Conservation (phyloP, 306 rosid genomes). For the Inga leiocalycina region DNA sequence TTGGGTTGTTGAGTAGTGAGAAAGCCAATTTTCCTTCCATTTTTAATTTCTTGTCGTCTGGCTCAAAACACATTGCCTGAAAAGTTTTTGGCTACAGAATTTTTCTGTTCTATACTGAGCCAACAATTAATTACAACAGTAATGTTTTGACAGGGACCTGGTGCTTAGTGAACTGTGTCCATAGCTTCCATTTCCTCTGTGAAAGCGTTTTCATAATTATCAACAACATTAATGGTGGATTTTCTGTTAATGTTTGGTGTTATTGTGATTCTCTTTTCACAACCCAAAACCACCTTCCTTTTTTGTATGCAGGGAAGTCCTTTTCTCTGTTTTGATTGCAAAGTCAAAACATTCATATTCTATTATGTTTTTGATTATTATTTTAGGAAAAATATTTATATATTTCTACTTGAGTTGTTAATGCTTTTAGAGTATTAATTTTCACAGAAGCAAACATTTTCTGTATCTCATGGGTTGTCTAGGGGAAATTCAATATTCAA, state of each 20-base stretch:
- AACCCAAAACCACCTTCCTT: neutral
- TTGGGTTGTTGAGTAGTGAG: neutral
- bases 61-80: conserved; percentile 8
- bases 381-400: neutral
- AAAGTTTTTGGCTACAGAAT: neutral
- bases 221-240: neutral
- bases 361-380: neutral
- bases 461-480: neutral
- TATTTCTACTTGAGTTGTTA: too few species aligned
- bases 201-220: conserved; percentile 25
- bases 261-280: neutral
- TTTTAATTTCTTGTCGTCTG: conserved; percentile 34
- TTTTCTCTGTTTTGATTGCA: neutral
- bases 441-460: neutral
- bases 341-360: neutral
- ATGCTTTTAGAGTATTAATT: neutral
- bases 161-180: neutral
- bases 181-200: neutral
- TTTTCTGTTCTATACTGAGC: neutral
- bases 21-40: neutral
- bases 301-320: neutral
- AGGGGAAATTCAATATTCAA: neutral
- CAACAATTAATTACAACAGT: neutral
- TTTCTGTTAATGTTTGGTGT: neutral
- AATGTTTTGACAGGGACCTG: conserved; percentile 20